phyloP scores from a whole-genome alignment of 106 monocot genomes.

The Ottelia alismoides region DNA sequence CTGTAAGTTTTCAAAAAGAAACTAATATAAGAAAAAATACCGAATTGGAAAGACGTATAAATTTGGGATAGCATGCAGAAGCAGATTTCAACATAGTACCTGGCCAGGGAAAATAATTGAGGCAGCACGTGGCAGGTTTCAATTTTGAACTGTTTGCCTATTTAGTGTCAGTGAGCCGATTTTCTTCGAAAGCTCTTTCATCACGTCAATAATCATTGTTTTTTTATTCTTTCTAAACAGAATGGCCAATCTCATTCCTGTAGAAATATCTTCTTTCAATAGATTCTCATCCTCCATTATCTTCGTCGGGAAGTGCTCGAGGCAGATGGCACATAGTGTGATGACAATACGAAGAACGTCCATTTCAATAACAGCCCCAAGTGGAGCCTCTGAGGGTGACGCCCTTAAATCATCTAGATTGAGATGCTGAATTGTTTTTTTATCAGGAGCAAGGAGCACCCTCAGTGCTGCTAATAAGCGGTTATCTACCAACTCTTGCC shows the following conservation, averaged over 20 bases:
- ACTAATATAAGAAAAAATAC: too few species aligned
- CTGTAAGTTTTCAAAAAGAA: too few species aligned
- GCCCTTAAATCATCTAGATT: constrained; percentile 41
- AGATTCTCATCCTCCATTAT: constrained; percentile 85
- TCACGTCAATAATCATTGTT: constrained; percentile 66
- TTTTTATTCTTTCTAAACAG: constrained; percentile 90
- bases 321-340: constrained; percentile 54
- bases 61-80: too few species aligned
- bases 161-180: too few species aligned
- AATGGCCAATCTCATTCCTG: constrained; percentile 48
- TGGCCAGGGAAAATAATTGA: too few species aligned
- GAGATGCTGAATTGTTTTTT: constrained; percentile 22
- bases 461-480: constrained; percentile 78
- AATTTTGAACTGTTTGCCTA: too few species aligned
- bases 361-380: constrained; percentile 51
- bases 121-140: too few species aligned
- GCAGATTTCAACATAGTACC: too few species aligned
- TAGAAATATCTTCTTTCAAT: constrained; percentile 30
- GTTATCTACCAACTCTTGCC: constrained; percentile 58
- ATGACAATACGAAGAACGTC: constrained; percentile 54
- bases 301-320: constrained; percentile 84
- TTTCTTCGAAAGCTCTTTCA: constrained; percentile 55
- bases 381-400: constrained; percentile 44
- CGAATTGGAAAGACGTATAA: too few species aligned
- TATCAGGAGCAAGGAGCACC: constrained; percentile 40